Evolutionary conservation across 495 filamentous ascomycete genomes (phyloP).

Genomic region (Penicillium verhagenii): DNA sequence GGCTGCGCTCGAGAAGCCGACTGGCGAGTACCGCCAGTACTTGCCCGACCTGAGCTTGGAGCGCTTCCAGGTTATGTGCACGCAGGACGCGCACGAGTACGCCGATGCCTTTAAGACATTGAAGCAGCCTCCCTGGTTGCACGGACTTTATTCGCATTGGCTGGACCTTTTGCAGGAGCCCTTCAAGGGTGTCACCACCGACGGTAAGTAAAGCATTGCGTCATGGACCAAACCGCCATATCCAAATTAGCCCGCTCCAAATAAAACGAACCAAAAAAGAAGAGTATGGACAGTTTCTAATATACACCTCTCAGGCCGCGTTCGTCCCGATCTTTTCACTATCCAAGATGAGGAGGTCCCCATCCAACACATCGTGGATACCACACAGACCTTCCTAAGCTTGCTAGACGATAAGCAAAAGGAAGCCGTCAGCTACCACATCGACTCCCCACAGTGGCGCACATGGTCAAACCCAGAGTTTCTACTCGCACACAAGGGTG

Average conservation of each 20-base stretch:
- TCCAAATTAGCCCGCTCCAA: too few relatives aligned
- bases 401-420: slow-evolving; percentile 49
- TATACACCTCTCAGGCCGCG: slow-evolving; percentile 37
- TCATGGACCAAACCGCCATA: not conserved
- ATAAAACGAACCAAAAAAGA: too few relatives aligned
- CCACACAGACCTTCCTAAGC: slow-evolving; percentile 43
- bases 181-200: slow-evolving; percentile 67
- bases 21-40: slow-evolving; percentile 54
- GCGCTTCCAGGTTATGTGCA: slow-evolving; percentile 62
- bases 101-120: slow-evolving; percentile 57
- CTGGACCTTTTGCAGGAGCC: slow-evolving; percentile 62
- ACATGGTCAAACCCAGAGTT: slow-evolving; percentile 78
- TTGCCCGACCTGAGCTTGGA: slow-evolving; percentile 59
- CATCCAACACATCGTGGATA: slow-evolving; percentile 52
- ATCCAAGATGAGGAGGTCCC: slow-evolving; percentile 62
- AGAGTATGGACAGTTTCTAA: not conserved
- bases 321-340: slow-evolving; percentile 56
- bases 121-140: slow-evolving; percentile 65
- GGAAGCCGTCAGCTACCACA: slow-evolving; percentile 51
- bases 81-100: slow-evolving; percentile 64
- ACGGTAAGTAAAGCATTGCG: slow-evolving; percentile 49
- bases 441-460: slow-evolving; percentile 70
- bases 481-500: slow-evolving; percentile 58
- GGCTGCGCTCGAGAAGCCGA: slow-evolving; percentile 22
- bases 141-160: slow-evolving; percentile 67